Evolutionary conservation across 345 rosid species (phyloP).

Genomic region (Pistacia vera): DNA sequence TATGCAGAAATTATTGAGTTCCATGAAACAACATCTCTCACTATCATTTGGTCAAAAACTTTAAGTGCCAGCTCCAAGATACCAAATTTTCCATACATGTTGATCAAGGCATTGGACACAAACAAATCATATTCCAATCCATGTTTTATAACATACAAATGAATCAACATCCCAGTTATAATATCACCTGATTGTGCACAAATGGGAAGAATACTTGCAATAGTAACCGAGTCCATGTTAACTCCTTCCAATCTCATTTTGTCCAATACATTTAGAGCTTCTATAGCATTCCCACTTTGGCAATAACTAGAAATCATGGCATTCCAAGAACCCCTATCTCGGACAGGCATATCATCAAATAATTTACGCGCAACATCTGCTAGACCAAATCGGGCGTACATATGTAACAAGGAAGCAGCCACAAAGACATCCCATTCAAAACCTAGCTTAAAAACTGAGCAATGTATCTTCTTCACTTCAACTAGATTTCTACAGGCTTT

Average conservation of each 20-base stretch:
- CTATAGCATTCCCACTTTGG: conserved; percentile 49
- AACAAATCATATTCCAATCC: conserved; percentile 46
- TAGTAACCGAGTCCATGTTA: conserved; percentile 50
- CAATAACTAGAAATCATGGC: conserved; percentile 71
- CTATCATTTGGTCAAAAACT: conserved; percentile 44
- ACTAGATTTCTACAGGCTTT: conserved; percentile 51
- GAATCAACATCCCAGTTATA: conserved; percentile 42
- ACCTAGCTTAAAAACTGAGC: conserved; percentile 58
- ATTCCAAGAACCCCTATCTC: conserved; percentile 64
- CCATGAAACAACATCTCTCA: conserved; percentile 59
- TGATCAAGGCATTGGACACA: conserved; percentile 57
- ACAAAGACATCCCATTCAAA: conserved; percentile 62
- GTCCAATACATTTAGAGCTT: conserved; percentile 42
- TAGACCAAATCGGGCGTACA: conserved; percentile 46
- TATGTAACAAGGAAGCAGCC: conserved; percentile 55
- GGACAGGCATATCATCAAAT: conserved; percentile 52
- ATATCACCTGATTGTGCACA: conserved; percentile 49
- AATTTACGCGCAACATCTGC: conserved; percentile 37
- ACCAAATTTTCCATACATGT: conserved; percentile 54
- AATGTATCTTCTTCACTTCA: conserved; percentile 56
- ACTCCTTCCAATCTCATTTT: conserved; percentile 46
- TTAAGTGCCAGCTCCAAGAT: conserved; percentile 27
- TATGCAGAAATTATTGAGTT: conserved; percentile 63
- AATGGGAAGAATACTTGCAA: conserved; percentile 54
- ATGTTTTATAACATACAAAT: conserved; percentile 45